Conservation (phyloP, 148 eudicot species). For the Limonium bicolor region DNA sequence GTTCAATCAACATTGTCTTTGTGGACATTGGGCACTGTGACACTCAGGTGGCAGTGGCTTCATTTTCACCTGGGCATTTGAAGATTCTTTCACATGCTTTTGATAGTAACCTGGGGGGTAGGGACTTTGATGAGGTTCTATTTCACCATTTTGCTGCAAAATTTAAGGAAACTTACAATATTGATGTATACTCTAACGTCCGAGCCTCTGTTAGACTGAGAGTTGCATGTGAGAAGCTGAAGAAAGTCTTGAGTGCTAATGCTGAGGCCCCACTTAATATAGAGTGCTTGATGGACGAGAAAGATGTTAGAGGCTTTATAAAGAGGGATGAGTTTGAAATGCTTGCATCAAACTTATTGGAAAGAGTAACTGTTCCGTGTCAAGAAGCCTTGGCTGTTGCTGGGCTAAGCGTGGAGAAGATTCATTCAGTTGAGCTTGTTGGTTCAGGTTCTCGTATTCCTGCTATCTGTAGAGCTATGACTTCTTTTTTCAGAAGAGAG, state of each 20-base stretch:
- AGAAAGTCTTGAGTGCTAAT: constrained; percentile 87
- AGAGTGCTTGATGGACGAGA: constrained; percentile 96
- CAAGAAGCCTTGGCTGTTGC: constrained; percentile 49
- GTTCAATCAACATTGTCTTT: constrained; percentile 34
- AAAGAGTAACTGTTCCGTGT: constrained; percentile 64
- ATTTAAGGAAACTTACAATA: constrained; percentile 52
- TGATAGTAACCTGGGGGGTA: constrained; percentile 36
- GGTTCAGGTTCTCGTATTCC: constrained; percentile 96
- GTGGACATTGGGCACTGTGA: constrained; percentile 51
- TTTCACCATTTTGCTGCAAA: constrained; percentile 56
- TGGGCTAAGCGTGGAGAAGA: constrained; percentile 34
- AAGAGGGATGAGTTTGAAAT: constrained; percentile 85
- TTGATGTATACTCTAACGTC: constrained; percentile 51
- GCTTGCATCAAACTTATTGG: constrained; percentile 42
- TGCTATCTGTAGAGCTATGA: constrained; percentile 38
- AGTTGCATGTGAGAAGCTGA: constrained; percentile 78
- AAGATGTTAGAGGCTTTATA: constrained; percentile 76
- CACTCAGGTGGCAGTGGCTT: constrained; percentile 42
- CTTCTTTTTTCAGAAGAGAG: constrained; percentile 43
- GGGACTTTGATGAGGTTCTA: constrained; percentile 91
- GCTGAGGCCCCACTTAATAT: constrained; percentile 86
- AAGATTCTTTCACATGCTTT: constrained; percentile 50
- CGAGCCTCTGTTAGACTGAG: constrained; percentile 81
- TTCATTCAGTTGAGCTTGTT: constrained; percentile 77
- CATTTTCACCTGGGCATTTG: constrained; percentile 42